A percentile compares a stretch with the other conserved stretches of the same genome.
Conservation (phyloP, 2,329 filamentous ascomycete genomes). For the Calonectria hawksworthii region DNA sequence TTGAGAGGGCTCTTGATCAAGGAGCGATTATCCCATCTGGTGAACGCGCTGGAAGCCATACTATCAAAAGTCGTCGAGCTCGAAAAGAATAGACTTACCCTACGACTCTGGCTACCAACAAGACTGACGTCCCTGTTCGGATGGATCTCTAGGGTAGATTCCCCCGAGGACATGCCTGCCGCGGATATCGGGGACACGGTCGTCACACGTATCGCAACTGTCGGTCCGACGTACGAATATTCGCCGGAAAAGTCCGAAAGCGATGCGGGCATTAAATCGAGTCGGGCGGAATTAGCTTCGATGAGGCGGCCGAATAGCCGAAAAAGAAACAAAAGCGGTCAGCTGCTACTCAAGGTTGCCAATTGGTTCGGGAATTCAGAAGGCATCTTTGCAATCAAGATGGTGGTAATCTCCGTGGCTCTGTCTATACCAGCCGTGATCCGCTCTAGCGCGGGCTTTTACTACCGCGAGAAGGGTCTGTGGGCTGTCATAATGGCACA, state of each 20-base stretch:
- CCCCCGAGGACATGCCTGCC: conserved; percentile 6
- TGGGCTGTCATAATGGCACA: conserved; percentile 42
- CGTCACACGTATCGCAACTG: conserved; percentile 20
- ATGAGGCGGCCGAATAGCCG: conserved; percentile 27
- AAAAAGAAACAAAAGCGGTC: conserved; percentile 8
- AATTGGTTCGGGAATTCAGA: conserved; percentile 13
- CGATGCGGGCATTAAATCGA: background rate
- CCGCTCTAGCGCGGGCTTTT: conserved; percentile 31
- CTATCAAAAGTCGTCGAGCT: conserved; percentile 14
- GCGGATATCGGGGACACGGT: conserved; percentile 21
- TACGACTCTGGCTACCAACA: conserved; percentile 16
- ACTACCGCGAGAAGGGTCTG: conserved; percentile 36
- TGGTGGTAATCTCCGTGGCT: conserved; percentile 14
- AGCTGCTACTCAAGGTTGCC: background rate
- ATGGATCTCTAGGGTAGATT: conserved; percentile 21
- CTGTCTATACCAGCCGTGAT: conserved; percentile 22
- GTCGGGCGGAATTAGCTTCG: conserved; percentile 7
- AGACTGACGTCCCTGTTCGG: conserved; percentile 11
- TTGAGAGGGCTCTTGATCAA: conserved; percentile 21
- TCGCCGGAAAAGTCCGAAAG: background rate
- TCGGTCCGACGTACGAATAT: background rate
- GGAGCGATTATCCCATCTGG: conserved; percentile 17
- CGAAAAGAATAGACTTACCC: background rate
- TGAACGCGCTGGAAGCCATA: background rate
- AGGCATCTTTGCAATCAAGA: conserved; percentile 17